These are phyloP conservation scores for Diaporthe sp. DNA, from an alignment of 2,329 filamentous ascomycete genomes.

Conservation along the genomic window DNA sequence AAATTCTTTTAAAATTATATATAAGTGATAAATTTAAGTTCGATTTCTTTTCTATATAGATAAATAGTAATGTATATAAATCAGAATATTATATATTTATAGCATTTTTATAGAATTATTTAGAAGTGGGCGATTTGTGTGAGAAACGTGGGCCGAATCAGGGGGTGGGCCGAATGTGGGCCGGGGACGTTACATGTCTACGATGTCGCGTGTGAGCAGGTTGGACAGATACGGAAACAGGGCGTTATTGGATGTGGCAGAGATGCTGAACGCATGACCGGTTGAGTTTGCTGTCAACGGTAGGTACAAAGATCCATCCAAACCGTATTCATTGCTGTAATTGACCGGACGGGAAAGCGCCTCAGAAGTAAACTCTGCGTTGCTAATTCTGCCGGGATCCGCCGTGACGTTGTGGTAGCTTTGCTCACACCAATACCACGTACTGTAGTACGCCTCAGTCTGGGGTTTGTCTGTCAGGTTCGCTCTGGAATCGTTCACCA, in stretches of 20 bases:
- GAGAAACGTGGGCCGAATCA: too few relatives aligned
- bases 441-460: not conserved
- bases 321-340: too few relatives aligned
- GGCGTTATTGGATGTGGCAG: not conserved
- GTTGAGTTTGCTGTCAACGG: not conserved
- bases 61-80: too few relatives aligned
- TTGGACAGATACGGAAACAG: not conserved
- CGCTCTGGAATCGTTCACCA: not conserved
- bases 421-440: constrained; percentile 37
- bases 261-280: not conserved
- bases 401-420: constrained; percentile 36
- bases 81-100: too few relatives aligned
- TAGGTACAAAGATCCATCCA: too few relatives aligned
- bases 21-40: too few relatives aligned
- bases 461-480: not conserved
- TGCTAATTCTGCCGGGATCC: not conserved
- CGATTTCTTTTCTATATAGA: too few relatives aligned
- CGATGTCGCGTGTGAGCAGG: not conserved
- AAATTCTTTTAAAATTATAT: too few relatives aligned
- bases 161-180: too few relatives aligned
- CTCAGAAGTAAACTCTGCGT: not conserved
- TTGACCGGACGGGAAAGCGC: not conserved
- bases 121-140: too few relatives aligned
- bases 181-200: not conserved
- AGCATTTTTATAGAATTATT: too few relatives aligned